Base-by-base conservation (phyloP, 345 rosid species). In the Carallia pectinifolia region DNA sequence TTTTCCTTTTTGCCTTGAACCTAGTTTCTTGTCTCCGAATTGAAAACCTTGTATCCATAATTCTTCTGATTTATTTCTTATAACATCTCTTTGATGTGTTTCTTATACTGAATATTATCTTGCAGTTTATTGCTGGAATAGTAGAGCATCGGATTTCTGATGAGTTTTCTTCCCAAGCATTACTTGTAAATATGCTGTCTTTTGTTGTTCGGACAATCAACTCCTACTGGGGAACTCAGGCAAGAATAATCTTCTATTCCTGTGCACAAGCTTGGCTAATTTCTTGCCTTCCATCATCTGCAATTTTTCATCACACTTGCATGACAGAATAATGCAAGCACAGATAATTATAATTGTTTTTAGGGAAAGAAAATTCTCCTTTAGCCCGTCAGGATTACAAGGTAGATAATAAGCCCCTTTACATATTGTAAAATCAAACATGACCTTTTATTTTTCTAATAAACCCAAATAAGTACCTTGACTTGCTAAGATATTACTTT, bases 191-290 rank as follows among this genome's bases (percentile, higher is more conserved):
- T 78, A 74, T 85, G 91, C 76, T 93, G 34, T 91, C 98, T 31
- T 91, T 91, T 84, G 39, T 93, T 74, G 90, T 73, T 65, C 91
- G 98, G 79, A 88, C 91, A 29, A 66, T 90, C 69, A 91, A 93
- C 78, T 89, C 96, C 60, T 93, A 89, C 72, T 91, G 89, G 89
- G 98, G 98, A 82, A 93, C 98, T 71, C 97, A 91, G 96, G 98
- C 91, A 50, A 81, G 87, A 75, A 53, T 50, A 7, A 34, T 38
- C 29, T 29, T 36, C 12, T 6, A 69, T 48, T 38, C 6, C 67
- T 53, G 18, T 7, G 38, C 62, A 55, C 40, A 15, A 53, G 34
- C 40, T 23, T 30, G 29, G 61, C 52, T 12, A 37, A 36, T 12
- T 44, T 19, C n/a, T 19, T 38, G 13, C 50, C 16, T 12, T 44